Evolutionary conservation across 75 land plant genomes (phyloP).

Genomic region (Isoetes taiwanensis): DNA sequence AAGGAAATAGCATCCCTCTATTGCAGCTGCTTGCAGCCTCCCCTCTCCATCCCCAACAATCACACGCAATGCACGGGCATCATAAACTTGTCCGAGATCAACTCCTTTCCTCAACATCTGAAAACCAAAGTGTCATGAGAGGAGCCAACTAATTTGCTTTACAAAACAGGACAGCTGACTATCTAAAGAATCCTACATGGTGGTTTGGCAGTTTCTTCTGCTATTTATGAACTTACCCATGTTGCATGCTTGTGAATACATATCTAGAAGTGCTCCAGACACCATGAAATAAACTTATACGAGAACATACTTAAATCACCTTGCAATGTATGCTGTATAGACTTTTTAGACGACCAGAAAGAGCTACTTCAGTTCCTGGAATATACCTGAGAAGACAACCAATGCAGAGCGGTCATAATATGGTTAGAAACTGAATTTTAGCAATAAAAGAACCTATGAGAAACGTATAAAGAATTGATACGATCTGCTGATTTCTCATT

Average conservation of each 20-base stretch:
- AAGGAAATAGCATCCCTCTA: slow-evolving; percentile 75
- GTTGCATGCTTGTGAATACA: no score
- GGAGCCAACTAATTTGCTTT: background rate
- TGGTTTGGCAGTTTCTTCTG: no score
- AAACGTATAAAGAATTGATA: background rate
- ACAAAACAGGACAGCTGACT: background rate
- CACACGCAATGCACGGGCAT: slow-evolving; percentile 93
- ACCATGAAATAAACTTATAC: background rate
- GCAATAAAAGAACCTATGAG: no score
- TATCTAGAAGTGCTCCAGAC: no score
- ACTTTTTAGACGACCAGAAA: slow-evolving; percentile 91
- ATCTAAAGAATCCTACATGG: background rate
- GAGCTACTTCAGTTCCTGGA: slow-evolving; percentile 92
- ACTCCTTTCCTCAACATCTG: slow-evolving; percentile 91
- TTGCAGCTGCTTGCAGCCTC: slow-evolving; percentile 72
- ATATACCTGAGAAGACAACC: slow-evolving; percentile 72
- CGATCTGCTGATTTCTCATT: no score
- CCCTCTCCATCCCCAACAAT: slow-evolving; percentile 90
- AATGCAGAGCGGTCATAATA: no score
- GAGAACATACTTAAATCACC: slow-evolving; percentile 34
- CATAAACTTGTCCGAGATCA: slow-evolving; percentile 58
- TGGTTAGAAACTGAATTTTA: no score
- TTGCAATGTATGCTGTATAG: slow-evolving; percentile 86
- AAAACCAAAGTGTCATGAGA: background rate
- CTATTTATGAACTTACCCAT: no score